Percentiles rank a stretch among this genome's conserved stretches.
phyloP scores from a whole-genome alignment of 176 grass and related monocot species.

The Paspalum vaginatum region DNA sequence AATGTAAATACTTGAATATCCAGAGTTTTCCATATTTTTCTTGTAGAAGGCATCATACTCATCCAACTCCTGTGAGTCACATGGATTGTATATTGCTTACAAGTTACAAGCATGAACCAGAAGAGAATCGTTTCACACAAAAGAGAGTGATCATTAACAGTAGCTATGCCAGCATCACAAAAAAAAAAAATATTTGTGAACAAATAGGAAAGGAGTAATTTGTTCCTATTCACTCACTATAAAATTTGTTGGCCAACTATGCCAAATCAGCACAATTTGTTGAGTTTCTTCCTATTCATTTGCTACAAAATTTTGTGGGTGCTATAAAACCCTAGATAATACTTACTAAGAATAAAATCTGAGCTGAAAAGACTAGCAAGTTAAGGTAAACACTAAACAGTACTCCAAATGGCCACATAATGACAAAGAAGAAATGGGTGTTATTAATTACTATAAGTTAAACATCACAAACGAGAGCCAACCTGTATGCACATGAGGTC shows the following conservation, averaged over 20 bases:
- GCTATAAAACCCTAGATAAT: constrained; percentile 1
- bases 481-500: constrained; percentile 96
- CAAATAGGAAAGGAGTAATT: background rate
- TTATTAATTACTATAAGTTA: constrained; percentile 3
- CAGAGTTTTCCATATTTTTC: constrained; percentile 85
- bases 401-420: constrained; percentile 17
- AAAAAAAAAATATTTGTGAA: background rate
- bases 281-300: constrained; percentile 4
- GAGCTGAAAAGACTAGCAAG: background rate
- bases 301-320: background rate
- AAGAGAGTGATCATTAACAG: constrained; percentile 1
- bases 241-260: background rate
- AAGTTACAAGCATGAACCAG: constrained; percentile 28
- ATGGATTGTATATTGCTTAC: constrained; percentile 38
- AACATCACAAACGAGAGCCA: background rate
- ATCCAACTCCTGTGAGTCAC: constrained; percentile 78
- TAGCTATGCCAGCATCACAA: background rate
- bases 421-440: background rate
- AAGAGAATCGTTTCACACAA: constrained; percentile 22
- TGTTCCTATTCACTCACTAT: background rate
- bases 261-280: background rate
- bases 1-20: constrained; percentile 90
- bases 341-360: constrained; percentile 26
- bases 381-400: background rate
- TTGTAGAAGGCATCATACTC: constrained; percentile 87